A percentile compares a stretch with the other conserved stretches of the same genome.
Evolutionary conservation across 345 rosid species (phyloP).

Genomic region (Syzygium aqueum): DNA sequence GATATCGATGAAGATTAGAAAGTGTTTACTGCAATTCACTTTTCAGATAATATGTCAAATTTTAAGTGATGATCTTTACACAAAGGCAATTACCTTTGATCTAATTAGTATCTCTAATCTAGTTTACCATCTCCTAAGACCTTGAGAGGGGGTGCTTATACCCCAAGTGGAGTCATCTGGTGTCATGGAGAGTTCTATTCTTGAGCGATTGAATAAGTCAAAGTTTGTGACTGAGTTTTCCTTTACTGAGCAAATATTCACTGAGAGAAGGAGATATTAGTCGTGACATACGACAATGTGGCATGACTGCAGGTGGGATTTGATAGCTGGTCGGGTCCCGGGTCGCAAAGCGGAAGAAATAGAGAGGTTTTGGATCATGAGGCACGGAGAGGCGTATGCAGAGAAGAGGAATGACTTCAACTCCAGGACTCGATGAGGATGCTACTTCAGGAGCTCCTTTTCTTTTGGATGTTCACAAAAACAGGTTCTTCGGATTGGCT

Average conservation of each 20-base stretch:
- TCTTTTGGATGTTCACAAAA: neutral
- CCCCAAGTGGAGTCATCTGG: neutral
- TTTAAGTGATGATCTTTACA: neutral
- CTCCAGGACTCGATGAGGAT: neutral
- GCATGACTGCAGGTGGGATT: constrained; percentile 17
- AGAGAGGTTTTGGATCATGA: constrained; percentile 33
- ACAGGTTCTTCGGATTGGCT: neutral
- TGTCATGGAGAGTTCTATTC: neutral
- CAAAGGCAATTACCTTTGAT: neutral
- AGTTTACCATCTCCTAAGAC: neutral
- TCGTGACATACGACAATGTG: neutral
- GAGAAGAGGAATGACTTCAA: constrained; percentile 1
- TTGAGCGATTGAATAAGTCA: neutral
- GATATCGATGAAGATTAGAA: neutral
- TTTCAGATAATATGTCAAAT: neutral
- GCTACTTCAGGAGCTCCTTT: neutral
- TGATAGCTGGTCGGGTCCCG: constrained; percentile 22
- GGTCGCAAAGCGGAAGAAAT: constrained; percentile 20
- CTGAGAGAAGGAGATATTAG: neutral
- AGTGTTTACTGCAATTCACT: neutral
- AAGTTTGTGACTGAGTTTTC: neutral
- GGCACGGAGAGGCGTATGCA: constrained; percentile 11
- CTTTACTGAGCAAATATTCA: neutral
- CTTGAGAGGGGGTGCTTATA: neutral
- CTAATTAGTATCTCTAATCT: neutral